Evolutionary conservation across 2,329 filamentous ascomycete genomes (phyloP), one percentile per base, ranked within the genome.

Genomic region (Dactylella cylindrospora): DNA sequence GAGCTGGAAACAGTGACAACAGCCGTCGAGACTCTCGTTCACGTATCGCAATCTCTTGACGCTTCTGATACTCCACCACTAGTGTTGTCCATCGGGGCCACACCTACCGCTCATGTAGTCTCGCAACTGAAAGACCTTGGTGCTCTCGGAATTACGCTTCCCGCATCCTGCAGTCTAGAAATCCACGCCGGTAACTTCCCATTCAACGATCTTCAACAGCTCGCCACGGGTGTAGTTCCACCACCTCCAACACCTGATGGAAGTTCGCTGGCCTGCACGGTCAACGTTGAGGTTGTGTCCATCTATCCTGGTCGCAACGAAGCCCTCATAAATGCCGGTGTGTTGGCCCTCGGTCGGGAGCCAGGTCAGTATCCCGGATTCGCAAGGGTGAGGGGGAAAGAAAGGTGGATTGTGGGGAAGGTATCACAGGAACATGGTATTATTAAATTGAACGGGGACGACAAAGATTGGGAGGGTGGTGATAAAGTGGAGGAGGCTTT

Each of bases 401-500:
- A 72, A 13, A 75, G 78, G 1, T 87, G 86, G 84, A 79, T 86
- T 66, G 82, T 91, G 1, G 82, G 80, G 10, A 78, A 81, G 20
- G 80, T 91, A 55, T 85, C 83, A 65, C 88, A 91, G 73, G 88
- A 93, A 73, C 88, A 91, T 73, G 86, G 85, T 0, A 82, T 89
- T 49, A 69, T 91, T 67, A 76, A 74, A 1, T 89, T 84, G 81
- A 73, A 75, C 10, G 73, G 74, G 0, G 65, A 41, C 7, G 39
- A 10, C 10, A 44, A 36, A 70, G 9, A 50, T 20, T 19, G 25
- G 10, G 73, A 76, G 31, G 77, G 76, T 0, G 50, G 70, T 1
- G 66, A 66, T 22, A 33, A 51, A 13, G 46, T 47, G 26, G 51
- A 57, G 17, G 71, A 75, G 8, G 71, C 75, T n/a, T 72, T 78